These are phyloP conservation scores for Pseudopyrenochaeta lycopersici DNA, from an alignment of 2,329 filamentous ascomycete species.

Conservation along the genomic window DNA sequence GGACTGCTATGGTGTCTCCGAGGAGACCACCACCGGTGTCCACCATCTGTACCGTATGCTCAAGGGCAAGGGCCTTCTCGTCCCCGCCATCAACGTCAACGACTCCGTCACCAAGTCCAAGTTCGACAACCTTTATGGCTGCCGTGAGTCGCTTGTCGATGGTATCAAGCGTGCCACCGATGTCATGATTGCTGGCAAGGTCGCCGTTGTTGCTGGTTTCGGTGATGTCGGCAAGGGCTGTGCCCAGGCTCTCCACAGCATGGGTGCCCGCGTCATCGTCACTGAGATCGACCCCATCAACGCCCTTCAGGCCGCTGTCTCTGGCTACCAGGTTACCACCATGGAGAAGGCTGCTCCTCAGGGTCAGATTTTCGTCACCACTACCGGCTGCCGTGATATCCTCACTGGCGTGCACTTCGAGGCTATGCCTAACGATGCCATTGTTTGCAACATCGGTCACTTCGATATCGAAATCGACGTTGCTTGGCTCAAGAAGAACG, in stretches of 20 bases:
- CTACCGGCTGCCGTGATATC: constrained; percentile 98
- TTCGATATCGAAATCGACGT: constrained; percentile 99
- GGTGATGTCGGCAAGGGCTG: constrained; percentile 99
- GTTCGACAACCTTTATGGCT: constrained; percentile 99
- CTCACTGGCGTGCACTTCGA: constrained; percentile 92
- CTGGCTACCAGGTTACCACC: constrained; percentile 94
- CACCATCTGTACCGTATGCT: constrained; percentile 99
- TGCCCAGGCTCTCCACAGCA: constrained; percentile 91
- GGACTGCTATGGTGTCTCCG: constrained; percentile 97
- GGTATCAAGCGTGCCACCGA: constrained; percentile 99
- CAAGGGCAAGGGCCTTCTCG: constrained; percentile 78
- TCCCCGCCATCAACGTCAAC: constrained; percentile 98
- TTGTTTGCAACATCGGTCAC: constrained; percentile 99
- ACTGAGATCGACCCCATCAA: constrained; percentile 99
- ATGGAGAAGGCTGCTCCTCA: constrained; percentile 93
- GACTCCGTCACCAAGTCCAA: constrained; percentile 99
- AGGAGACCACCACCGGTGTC: constrained; percentile 99
- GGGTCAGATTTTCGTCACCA: constrained; percentile 99
- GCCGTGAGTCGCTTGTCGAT: constrained; percentile 97
- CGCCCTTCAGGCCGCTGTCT: constrained; percentile 97
- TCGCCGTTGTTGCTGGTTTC: constrained; percentile 96
- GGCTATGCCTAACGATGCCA: constrained; percentile 95
- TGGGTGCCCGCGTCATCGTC: constrained; percentile 96
- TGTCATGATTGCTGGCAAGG: constrained; percentile 99
- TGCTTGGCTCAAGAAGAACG: constrained; percentile 98